Conservation (phyloP, 768 basidiomycete species). For the Collybia sp. region DNA sequence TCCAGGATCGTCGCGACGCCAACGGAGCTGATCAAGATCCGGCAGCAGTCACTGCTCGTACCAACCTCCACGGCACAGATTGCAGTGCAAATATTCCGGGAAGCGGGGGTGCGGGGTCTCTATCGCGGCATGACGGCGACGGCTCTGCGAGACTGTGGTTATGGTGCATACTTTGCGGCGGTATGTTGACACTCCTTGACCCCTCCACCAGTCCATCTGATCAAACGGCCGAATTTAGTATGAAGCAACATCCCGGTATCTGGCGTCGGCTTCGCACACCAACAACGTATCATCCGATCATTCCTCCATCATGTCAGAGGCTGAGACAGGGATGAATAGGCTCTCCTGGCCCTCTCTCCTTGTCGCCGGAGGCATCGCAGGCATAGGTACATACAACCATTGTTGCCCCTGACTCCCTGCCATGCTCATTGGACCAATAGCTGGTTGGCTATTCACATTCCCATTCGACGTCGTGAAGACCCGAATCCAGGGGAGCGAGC, state of each 20-base stretch:
- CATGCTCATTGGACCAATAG: slow-evolving; percentile 15
- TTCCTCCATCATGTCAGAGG: slow-evolving; percentile 19
- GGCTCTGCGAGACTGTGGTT: slow-evolving; percentile 73
- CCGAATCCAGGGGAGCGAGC: slow-evolving; percentile 62
- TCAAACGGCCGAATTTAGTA: slow-evolving; percentile 32
- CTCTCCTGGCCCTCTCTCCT: slow-evolving; percentile 55
- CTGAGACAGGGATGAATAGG: slow-evolving; percentile 21
- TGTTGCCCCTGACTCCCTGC: not conserved
- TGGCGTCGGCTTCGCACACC: slow-evolving; percentile 19
- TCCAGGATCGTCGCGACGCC: slow-evolving; percentile 73
- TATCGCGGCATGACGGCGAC: slow-evolving; percentile 78
- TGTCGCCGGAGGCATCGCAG: slow-evolving; percentile 73
- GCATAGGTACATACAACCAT: slow-evolving; percentile 35
- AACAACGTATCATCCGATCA: not conserved
- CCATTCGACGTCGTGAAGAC: slow-evolving; percentile 91
- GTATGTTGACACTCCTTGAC: slow-evolving; percentile 33
- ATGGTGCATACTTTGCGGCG: slow-evolving; percentile 81
- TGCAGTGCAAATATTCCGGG: slow-evolving; percentile 47
- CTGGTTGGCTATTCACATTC: slow-evolving; percentile 80
- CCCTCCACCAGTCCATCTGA: not conserved
- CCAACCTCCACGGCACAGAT: slow-evolving; percentile 47
- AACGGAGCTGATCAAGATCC: slow-evolving; percentile 85
- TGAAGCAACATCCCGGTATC: slow-evolving; percentile 56
- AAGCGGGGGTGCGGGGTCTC: slow-evolving; percentile 58
- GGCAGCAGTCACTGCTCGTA: slow-evolving; percentile 58